Evolutionary conservation across 2,329 filamentous ascomycete species (phyloP).

Genomic region (Fusarium haematococcum): DNA sequence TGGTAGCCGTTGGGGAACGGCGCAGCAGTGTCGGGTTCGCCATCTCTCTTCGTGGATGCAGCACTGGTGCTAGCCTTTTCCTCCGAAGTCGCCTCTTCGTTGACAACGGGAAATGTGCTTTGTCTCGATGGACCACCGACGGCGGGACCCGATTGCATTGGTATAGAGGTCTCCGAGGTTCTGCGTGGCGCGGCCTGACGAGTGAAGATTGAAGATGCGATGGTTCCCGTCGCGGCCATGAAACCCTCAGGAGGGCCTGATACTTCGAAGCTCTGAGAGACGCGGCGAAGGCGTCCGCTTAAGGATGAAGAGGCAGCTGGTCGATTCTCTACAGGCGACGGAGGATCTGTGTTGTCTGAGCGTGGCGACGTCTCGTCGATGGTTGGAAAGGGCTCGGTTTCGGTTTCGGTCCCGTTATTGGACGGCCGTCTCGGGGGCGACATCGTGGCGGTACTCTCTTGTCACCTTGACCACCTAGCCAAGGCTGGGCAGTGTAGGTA

Average conservation of each 20-base stretch:
- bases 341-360: conserved; percentile 21
- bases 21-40: conserved; percentile 49
- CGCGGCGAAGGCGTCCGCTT: conserved; percentile 48
- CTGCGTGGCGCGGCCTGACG: conserved; percentile 37
- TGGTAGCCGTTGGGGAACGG: conserved; percentile 74
- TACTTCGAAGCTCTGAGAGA: conserved; percentile 55
- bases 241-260: conserved; percentile 62
- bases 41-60: conserved; percentile 15
- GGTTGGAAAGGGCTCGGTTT: conserved; percentile 45
- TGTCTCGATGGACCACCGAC: conserved; percentile 42
- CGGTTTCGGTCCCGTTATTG: conserved; percentile 22
- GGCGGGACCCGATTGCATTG: conserved; percentile 27
- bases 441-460: conserved; percentile 25
- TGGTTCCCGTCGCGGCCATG: conserved; percentile 59
- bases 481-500: not conserved
- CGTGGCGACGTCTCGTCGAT: conserved; percentile 36
- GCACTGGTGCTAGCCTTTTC: conserved; percentile 12
- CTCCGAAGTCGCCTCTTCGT: conserved; percentile 32
- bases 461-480: conserved; percentile 13
- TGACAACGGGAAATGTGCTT: conserved; percentile 31
- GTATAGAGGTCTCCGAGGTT: conserved; percentile 31
- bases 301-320: conserved; percentile 48
- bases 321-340: conserved; percentile 35
- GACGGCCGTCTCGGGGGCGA: conserved; percentile 26
- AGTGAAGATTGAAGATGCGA: conserved; percentile 56